Evolutionary conservation across 1,284 basidiomycete species (phyloP), one percentile per base, ranked within the genome.

Genomic region (Ustilago shanxiensis): DNA sequence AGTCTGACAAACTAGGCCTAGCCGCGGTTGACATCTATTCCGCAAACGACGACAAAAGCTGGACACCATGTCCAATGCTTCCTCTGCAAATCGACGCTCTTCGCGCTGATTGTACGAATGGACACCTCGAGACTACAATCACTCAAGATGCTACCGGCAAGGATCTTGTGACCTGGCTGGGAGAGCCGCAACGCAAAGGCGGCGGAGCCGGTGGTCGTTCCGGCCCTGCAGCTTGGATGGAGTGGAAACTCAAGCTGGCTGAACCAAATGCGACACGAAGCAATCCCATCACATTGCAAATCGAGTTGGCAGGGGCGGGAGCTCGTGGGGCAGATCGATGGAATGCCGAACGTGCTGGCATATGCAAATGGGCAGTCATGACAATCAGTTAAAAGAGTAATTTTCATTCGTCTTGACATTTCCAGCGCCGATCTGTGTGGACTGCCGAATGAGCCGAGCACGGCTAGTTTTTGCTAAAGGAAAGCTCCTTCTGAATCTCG

Each of bases 401-500:
- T 16, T n/a, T 26, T 33, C 24, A 9, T 2, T 51, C 41, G 33
- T 14, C 24, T 20, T 44, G 14, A 22, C 8, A 50, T 57, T 56
- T 13, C 20, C 10, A 26, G 47, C 52, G 29, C 35, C 35, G 26
- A 31, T 22, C 13, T 9, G 18, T 9, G 18, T 26, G 8, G n/a
- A 22, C 29, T 31, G 26, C 28, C 20, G 24, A 54, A 44, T 24
- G 22, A 14, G 28, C 18, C 16, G 41, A 39, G 26, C n/a, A 22
- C n/a, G 29, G 14, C 54, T 66, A 79, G 22, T 66, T 68, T 41
- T 79, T 70, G 69, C 73, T 77, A 66, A 88, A 87, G 35, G 83
- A 79, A n/a, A 88, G 83, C 73, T 87, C 86, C 26, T 72, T 70
- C 44, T 86, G 82, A 63, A 88, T 87, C 64, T 87, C 86, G 24